These are phyloP conservation scores for Zea mays DNA, from an alignment of 176 grass and related monocot genomes.

Conservation along the genomic window Zm-B73-REFERENCE-NAM-5.0 NC_050096.1:256589001-256589500, in stretches of 20 bases:
- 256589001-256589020: not conserved
- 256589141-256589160: too few species aligned
- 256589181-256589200: too few species aligned
- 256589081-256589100: slow-evolving; percentile 9
- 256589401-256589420: not conserved
- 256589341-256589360: not conserved
- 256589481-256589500: not conserved
- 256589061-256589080: slow-evolving; percentile 3
- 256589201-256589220: too few species aligned
- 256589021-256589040: not conserved
- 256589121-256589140: too few species aligned
- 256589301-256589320: slow-evolving; percentile 1
- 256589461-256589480: not conserved
- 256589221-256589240: too few species aligned
- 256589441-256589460: not conserved
- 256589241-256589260: too few species aligned
- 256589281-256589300: not conserved
- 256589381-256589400: not conserved
- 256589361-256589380: not conserved
- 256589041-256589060: not conserved
- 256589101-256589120: slow-evolving; percentile 25
- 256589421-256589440: not conserved
- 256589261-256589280: too few species aligned
- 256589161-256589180: too few species aligned
- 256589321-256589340: not conserved